Evolutionary conservation across 2,329 filamentous ascomycete genomes (phyloP), one percentile per base, ranked within the genome.

Genomic region (Hymenoscyphus fructigenus): DNA sequence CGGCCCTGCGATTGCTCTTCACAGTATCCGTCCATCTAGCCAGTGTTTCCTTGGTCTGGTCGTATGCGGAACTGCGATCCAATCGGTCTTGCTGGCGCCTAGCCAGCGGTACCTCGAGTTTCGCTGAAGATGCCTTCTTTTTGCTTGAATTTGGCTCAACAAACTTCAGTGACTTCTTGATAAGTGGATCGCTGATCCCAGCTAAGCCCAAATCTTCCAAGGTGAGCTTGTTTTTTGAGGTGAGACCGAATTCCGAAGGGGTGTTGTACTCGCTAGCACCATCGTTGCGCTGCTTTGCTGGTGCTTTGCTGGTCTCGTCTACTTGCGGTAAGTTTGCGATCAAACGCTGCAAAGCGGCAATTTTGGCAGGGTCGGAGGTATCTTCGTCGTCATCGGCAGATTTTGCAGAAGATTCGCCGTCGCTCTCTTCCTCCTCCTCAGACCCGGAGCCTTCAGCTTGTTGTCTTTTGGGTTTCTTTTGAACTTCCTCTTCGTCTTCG

Each of bases 11-110:
- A 77, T 97, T 97, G 36, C 92, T 88, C 79, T 97, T 96, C 73
- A 99, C 93, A 0, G 95, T 98, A 66, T 97, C 94, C 36, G 90
- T 90, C 95, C 95, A 99, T 72, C 92, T 88, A 68, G 91, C 88
- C 29, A 99, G 82, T 0, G 93, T 94, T 77, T 97, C 90, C 73
- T 96, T 97, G 60, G 92, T 93, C 81, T 97, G 93, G 41, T 93
- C 88, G 72, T 93, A 96, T 2, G 95, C 95, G 28, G 88, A 92
- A 61, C 83, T 82, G 60, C 95, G 91, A 73, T 96, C 90, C 17
- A 97, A 79, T 59, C 88, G 88, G 75, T 93, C 93, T 77, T 98
- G 94, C 72, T 96, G 91, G 66, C 93, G 86, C 75, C 91, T 93
- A 1, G 92, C 87, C 5, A 97, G 83, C 15, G 94, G 93, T 1